Base-by-base conservation (phyloP, 805 yeast genomes). In the Jamesozyma gamospora region DNA sequence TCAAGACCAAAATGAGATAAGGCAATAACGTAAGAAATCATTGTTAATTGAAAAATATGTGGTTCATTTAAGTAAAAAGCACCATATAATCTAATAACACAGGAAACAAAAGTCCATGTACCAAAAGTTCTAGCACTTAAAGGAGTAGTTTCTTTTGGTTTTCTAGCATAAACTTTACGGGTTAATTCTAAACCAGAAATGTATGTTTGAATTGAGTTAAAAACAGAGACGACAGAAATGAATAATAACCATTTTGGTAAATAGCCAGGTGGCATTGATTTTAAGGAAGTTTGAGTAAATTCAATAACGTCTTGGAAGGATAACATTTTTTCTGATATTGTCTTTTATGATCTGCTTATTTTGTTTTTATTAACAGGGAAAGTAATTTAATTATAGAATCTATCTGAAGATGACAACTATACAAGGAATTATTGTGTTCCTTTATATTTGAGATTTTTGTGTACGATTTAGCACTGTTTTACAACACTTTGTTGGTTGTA, bases 101-200 rank as follows among this genome's bases (percentile, higher is more conserved):
- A 75, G 2, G 95, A 79, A 50, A 88, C 71, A 30, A 88, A 67
- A 0, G 98, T 92, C 98, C 98, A 92, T 0, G 98, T 92, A 27
- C 98, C 98, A 60, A 92, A 92, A 0, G 98, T 90, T 53, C 98
- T 75, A n/a, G 96, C 95, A 50, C 92, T 77, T 48, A 92, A 68
- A 12, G 65, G 60, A 1, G 77, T 74, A 19, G 79, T 81, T 57
- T 82, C 74, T 6, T 56, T 48, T 13, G 88, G 86, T 34, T 72
- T 62, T 37, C 63, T 69, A 27, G 73, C 80, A 58, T 92, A 92
- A 7, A 92, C 96, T 47, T 77, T 71, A 49, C 82, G 76, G 2
- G 96, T 83, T 39, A 92, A 70, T 24, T 71, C 68, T 24, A 82
- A 69, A 34, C 87, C 92, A 27, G 85, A 75, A 34, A 75, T 60